These are phyloP conservation scores for Rhododendron ferrugineum DNA, from an alignment of 148 eudicot genomes.

Conservation along the genomic window DNA sequence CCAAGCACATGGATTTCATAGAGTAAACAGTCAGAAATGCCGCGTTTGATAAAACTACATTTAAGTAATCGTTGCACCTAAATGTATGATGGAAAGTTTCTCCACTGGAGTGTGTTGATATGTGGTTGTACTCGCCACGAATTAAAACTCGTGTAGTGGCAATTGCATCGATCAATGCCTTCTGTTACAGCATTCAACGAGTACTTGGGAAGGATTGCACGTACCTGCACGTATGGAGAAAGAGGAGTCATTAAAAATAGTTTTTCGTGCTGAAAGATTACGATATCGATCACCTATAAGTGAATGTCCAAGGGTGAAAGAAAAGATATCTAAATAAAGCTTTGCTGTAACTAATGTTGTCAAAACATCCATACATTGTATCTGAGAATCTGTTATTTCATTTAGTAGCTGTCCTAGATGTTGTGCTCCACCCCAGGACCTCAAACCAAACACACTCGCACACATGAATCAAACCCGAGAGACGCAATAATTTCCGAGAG, in stretches of 20 bases:
- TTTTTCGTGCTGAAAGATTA: not conserved
- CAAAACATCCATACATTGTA: no score
- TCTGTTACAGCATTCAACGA: conserved; percentile 70
- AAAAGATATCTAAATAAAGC: no score
- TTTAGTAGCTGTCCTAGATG: no score
- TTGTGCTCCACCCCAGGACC: no score
- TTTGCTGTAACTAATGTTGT: no score
- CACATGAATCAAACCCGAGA: no score
- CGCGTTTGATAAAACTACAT: not conserved
- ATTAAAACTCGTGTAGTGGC: conserved; percentile 78
- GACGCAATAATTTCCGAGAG: no score
- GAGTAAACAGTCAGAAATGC: not conserved
- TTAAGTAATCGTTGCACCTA: conserved; percentile 35
- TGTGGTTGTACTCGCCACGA: conserved; percentile 44
- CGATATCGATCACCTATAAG: not conserved
- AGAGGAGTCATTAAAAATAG: not conserved
- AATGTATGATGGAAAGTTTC: conserved; percentile 48
- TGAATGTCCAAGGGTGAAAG: not conserved
- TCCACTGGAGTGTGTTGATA: conserved; percentile 66
- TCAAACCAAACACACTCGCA: no score
- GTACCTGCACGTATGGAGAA: conserved; percentile 41
- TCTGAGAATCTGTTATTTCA: no score
- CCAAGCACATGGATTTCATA: no score
- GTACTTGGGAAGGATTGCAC: conserved; percentile 79
- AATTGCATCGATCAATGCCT: conserved; percentile 75